phyloP scores from a whole-genome alignment of 2,329 filamentous ascomycete genomes.

The Hymenoscyphus occultus region DNA sequence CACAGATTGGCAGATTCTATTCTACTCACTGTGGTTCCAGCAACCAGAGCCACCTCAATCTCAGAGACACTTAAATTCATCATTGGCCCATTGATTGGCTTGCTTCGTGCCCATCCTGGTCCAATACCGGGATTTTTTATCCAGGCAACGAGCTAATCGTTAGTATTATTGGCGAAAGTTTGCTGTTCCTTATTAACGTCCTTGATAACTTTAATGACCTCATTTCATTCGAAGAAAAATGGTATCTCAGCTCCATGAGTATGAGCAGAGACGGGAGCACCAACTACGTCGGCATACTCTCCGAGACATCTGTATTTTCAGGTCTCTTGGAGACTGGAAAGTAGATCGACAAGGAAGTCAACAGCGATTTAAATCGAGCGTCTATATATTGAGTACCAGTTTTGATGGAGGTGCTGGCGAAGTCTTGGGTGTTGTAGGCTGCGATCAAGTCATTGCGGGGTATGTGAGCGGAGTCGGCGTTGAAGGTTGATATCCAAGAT shows the following conservation, averaged over 20 bases:
- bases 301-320: constrained; percentile 46
- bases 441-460: constrained; percentile 36
- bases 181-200: constrained; percentile 41
- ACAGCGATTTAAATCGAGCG: constrained; percentile 45
- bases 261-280: constrained; percentile 36
- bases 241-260: constrained; percentile 43
- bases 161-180: constrained; percentile 42
- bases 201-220: constrained; percentile 38
- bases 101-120: constrained; percentile 42
- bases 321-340: constrained; percentile 39
- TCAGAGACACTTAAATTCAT: constrained; percentile 39
- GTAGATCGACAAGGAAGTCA: constrained; percentile 41
- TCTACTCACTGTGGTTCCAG: constrained; percentile 36
- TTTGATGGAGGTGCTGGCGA: constrained; percentile 39
- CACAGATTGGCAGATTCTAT: constrained; percentile 35
- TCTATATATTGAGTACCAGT: constrained; percentile 46
- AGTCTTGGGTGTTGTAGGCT: constrained; percentile 40
- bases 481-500: constrained; percentile 38
- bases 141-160: constrained; percentile 44
- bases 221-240: constrained; percentile 47
- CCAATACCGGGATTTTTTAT: constrained; percentile 44
- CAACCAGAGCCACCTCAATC: constrained; percentile 35
- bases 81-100: constrained; percentile 33
- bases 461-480: constrained; percentile 41
- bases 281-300: constrained; percentile 41